A percentile compares a stretch with the other conserved stretches of the same genome.
Evolutionary conservation across 345 rosid genomes (phyloP).

Genomic region (Boechera stricta): DNA sequence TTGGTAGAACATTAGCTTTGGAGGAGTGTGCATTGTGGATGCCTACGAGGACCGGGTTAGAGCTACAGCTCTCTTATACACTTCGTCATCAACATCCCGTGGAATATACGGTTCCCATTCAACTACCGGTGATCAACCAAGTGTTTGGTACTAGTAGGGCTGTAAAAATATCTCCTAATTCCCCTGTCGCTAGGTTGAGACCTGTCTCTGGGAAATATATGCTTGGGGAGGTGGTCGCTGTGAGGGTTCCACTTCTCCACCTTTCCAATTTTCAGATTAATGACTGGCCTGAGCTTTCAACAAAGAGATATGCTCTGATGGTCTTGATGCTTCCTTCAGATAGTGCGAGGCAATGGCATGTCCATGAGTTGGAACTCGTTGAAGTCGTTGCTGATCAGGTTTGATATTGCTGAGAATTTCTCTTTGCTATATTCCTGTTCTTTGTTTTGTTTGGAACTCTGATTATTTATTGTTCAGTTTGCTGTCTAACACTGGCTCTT

Average conservation of each 20-base stretch:
- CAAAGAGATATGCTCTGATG: conserved; percentile 93
- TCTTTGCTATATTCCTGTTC: not conserved
- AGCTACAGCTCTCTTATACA: conserved; percentile 92
- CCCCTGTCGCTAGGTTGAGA: conserved; percentile 83
- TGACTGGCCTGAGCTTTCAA: conserved; percentile 99
- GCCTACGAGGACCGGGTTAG: conserved; percentile 97
- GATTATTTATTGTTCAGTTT: not conserved
- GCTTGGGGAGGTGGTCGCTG: conserved; percentile 95
- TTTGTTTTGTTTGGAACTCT: conserved; percentile 3
- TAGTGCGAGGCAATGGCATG: conserved; percentile 99
- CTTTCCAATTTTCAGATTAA: conserved; percentile 95
- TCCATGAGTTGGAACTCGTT: conserved; percentile 94
- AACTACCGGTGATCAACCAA: conserved; percentile 90
- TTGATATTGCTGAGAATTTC: not conserved
- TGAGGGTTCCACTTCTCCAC: conserved; percentile 96
- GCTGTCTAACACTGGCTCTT: conserved; percentile 2
- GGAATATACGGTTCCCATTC: conserved; percentile 93
- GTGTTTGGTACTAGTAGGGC: conserved; percentile 79
- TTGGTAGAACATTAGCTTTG: conserved; percentile 84
- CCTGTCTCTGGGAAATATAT: conserved; percentile 81
- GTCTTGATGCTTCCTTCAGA: conserved; percentile 98
- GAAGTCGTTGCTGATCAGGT: conserved; percentile 99
- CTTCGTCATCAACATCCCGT: conserved; percentile 95
- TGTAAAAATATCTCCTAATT: conserved; percentile 82
- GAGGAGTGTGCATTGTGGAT: conserved; percentile 99